Evolutionary conservation across 2,329 filamentous ascomycete genomes (phyloP).

Genomic region (Diaporthe helianthi): DNA sequence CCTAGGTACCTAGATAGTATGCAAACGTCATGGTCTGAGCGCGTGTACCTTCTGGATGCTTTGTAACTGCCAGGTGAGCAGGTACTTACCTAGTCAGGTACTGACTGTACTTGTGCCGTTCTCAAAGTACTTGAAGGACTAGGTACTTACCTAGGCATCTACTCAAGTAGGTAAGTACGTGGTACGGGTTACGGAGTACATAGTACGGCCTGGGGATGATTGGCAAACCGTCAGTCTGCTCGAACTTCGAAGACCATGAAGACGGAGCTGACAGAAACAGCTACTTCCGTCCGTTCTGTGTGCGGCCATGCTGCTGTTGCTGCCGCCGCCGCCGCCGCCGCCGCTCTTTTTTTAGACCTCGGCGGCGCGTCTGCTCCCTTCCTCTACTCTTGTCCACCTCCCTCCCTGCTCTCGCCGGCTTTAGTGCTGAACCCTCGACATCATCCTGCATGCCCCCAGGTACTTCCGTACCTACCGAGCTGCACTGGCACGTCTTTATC

Average conservation of each 20-base stretch:
- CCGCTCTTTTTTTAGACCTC: constrained; percentile 27
- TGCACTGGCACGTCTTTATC: too few relatives aligned
- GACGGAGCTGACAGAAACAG: constrained; percentile 17
- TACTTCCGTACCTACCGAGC: background rate
- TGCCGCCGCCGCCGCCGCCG: background rate
- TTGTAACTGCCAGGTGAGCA: too few relatives aligned
- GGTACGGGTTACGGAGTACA: too few relatives aligned
- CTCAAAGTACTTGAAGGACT: too few relatives aligned
- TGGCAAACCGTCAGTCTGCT: background rate
- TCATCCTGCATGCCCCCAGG: background rate
- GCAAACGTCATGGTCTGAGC: too few relatives aligned
- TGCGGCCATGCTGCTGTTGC: constrained; percentile 3
- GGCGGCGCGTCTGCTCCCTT: background rate
- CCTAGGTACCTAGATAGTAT: background rate
- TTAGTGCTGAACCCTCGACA: background rate
- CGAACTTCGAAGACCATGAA: background rate
- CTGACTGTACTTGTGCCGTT: too few relatives aligned
- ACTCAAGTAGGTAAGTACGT: too few relatives aligned
- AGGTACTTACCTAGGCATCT: too few relatives aligned
- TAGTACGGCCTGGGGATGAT: too few relatives aligned
- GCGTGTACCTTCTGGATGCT: too few relatives aligned
- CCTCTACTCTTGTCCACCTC: too few relatives aligned
- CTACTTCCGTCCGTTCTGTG: constrained; percentile 3
- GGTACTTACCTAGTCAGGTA: too few relatives aligned
- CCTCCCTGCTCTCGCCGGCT: background rate